Percentiles rank a stretch among this genome's conserved stretches.
Evolutionary conservation across 2,329 filamentous ascomycete species (phyloP).

Genomic region (Monilinia fructicola): DNA sequence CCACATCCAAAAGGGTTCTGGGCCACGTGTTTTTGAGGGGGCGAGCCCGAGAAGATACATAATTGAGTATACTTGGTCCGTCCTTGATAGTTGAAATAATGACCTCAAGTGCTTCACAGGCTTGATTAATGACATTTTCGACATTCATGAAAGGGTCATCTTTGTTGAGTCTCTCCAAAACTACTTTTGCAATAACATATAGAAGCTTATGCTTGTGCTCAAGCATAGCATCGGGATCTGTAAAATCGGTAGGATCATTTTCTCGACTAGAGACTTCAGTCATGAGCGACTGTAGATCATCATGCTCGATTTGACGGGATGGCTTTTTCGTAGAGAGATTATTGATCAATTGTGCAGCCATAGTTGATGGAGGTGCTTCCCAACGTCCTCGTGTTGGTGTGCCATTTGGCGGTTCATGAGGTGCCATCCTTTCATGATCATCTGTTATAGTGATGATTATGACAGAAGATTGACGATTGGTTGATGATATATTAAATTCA

Average conservation of each 20-base stretch:
- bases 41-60: constrained; percentile 44
- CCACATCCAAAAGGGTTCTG: constrained; percentile 66
- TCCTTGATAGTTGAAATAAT: constrained; percentile 73
- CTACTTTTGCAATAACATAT: constrained; percentile 77
- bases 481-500: background rate
- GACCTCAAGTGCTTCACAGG: constrained; percentile 73
- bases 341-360: constrained; percentile 84
- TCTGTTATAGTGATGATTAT: constrained; percentile 15
- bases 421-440: constrained; percentile 35
- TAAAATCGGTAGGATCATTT: constrained; percentile 50
- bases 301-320: constrained; percentile 63
- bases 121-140: constrained; percentile 56
- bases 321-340: constrained; percentile 68
- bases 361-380: constrained; percentile 66
- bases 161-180: constrained; percentile 66
- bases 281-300: constrained; percentile 72
- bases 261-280: constrained; percentile 59
- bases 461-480: constrained; percentile 1
- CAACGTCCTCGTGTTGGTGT: constrained; percentile 25
- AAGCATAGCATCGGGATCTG: constrained; percentile 61
- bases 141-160: constrained; percentile 66
- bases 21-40: constrained; percentile 52
- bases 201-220: constrained; percentile 83
- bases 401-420: constrained; percentile 26
- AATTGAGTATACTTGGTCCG: constrained; percentile 66